A percentile compares a stretch with the other conserved stretches of the same genome.
These are phyloP conservation scores for Endothia cerciana DNA, from an alignment of 2,329 filamentous ascomycete species.

Conservation along the genomic window DNA sequence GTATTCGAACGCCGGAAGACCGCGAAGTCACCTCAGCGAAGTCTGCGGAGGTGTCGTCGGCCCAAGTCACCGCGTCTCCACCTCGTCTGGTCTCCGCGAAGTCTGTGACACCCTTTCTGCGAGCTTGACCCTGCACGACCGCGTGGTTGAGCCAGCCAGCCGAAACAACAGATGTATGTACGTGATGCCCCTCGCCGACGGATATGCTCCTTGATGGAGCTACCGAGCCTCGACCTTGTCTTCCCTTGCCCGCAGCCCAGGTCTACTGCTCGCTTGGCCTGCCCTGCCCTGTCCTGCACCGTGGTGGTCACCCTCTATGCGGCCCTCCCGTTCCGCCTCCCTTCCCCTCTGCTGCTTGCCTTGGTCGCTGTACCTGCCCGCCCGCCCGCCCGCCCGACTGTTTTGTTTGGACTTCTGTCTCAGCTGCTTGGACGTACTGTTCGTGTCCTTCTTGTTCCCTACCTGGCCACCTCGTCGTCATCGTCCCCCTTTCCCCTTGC, in stretches of 20 bases:
- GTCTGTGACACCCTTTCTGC: conserved; percentile 20
- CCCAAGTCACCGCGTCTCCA: conserved; percentile 14
- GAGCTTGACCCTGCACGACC: conserved; percentile 31
- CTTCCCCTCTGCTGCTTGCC: conserved; percentile 4
- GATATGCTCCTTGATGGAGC: conserved; percentile 30
- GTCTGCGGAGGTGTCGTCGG: background rate
- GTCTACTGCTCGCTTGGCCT: conserved; percentile 35
- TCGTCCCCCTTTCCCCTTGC: conserved; percentile 28
- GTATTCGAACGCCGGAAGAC: background rate
- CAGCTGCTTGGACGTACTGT: conserved; percentile 19
- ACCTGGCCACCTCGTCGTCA: background rate
- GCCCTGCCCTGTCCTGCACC: conserved; percentile 30
- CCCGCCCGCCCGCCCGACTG: background rate
- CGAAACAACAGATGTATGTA: conserved; percentile 50
- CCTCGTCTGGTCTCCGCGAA: conserved; percentile 26
- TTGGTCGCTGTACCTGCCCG: background rate
- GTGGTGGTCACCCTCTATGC: conserved; percentile 25
- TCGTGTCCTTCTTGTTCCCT: conserved; percentile 12
- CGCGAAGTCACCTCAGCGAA: too few relatives aligned
- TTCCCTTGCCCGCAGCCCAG: conserved; percentile 31
- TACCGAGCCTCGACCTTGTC: conserved; percentile 36
- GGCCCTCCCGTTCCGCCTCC: conserved; percentile 30
- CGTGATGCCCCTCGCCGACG: conserved; percentile 41
- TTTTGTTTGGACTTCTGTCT: conserved; percentile 21
- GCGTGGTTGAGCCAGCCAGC: conserved; percentile 38